phyloP scores from a whole-genome alignment of 192 early-diverging fungal species.

The Geranomyces variabilis region DNA sequence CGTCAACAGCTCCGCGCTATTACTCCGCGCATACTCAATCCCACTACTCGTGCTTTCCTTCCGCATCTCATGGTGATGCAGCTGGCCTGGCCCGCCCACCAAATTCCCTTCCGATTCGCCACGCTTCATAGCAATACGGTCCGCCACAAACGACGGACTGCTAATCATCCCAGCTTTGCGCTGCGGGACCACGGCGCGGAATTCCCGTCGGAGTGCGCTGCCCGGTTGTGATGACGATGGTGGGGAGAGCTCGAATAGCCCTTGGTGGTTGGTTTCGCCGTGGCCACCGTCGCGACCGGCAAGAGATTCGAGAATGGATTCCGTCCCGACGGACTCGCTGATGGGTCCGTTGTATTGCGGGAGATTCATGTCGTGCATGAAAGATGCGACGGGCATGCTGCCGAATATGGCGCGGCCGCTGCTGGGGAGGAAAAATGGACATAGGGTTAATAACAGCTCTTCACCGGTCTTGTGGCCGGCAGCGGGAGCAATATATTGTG shows the following conservation, averaged over 20 bases:
- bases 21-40: slow-evolving; percentile 11
- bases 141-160: slow-evolving; percentile 22
- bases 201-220: background rate
- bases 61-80: slow-evolving; percentile 2
- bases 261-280: slow-evolving; percentile 12
- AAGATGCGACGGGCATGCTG: slow-evolving; percentile 18
- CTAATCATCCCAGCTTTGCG: slow-evolving; percentile 6
- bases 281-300: background rate
- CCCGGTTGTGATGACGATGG: background rate
- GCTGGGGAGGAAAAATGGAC: background rate
- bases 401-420: slow-evolving; percentile 9
- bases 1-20: slow-evolving; percentile 5
- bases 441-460: no score
- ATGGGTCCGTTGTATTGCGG: background rate
- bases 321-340: background rate
- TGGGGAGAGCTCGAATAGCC: background rate
- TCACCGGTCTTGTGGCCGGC: no score
- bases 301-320: background rate
- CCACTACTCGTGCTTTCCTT: background rate
- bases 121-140: slow-evolving; percentile 20
- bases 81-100: background rate
- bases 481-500: no score
- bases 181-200: slow-evolving; percentile 2
- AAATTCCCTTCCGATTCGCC: slow-evolving; percentile 25
- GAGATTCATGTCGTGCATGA: slow-evolving; percentile 16